Evolutionary conservation across 163 green algal species (phyloP), one percentile per base, ranked within the genome.

Genomic region (Coccomyxa subellipsoidea): DNA sequence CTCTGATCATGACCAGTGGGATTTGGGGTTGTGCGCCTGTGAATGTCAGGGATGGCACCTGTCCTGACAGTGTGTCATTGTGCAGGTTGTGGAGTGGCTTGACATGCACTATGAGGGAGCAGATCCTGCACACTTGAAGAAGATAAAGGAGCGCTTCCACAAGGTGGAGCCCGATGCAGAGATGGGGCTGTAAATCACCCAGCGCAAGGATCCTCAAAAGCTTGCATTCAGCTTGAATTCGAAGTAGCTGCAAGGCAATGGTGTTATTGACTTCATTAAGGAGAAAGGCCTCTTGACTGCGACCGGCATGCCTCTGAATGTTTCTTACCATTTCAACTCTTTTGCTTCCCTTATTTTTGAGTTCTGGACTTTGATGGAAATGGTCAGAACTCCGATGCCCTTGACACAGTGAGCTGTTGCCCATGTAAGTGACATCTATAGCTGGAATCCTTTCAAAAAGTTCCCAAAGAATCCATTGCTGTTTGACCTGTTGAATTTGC

Each of bases 401-500:
- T 27, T 59, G 15, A 7, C 47, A 59, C 47, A 59, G 23, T 12
- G 4, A 59, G 23, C 23, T 59, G 21, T 8, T 12, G 21, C 4
- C 21, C 23, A 23, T 18, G 47, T 27, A 59, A 27, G 47, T 59
- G 15, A 12, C 21, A 0, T 21, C 69, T 8, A 77, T 8, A 38
- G 36, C 37, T 34, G 23, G 59, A 83, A 83, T n/a, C 69, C 69
- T 38, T 83, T 83, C 4, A 87, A 35, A 31, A 87, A 38, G 32
- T 75, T 71, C 7, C 59, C 69, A 35, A 87, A 59, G 31, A 87
- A 73, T 38, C 80, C 80, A 38, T 76, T 69, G 31, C 78, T 38
- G 69, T 73, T 75, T 2, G 71, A 69, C 54, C 89, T 87, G 47
- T 80, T 37, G 34, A 91, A 94, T 1, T 85, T 83, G n/a, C 80